These are phyloP conservation scores for Ceratocystis huliohia DNA, from an alignment of 2,329 filamentous ascomycete genomes.

Conservation along the genomic window DNA sequence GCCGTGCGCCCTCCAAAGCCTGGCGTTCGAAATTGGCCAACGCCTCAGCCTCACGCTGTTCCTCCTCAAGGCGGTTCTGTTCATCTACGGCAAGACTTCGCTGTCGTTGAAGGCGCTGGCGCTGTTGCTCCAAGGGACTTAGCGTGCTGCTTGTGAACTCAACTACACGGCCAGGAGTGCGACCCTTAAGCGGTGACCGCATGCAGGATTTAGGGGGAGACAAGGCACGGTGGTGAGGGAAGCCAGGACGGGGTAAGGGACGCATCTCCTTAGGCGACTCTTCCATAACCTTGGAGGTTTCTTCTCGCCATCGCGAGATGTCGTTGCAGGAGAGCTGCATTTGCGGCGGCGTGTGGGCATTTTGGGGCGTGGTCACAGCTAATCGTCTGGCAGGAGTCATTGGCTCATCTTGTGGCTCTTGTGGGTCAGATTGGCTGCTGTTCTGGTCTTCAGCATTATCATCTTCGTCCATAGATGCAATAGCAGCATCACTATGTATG, in stretches of 20 bases:
- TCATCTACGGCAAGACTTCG: constrained; percentile 5
- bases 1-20: constrained; percentile 21
- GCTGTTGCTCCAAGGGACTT: constrained; percentile 34
- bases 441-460: not conserved
- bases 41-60: constrained; percentile 11
- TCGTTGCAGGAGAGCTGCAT: constrained; percentile 34
- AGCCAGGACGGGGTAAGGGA: constrained; percentile 29
- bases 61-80: not conserved
- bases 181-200: constrained; percentile 44
- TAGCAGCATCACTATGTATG: constrained; percentile 18
- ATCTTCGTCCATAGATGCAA: constrained; percentile 14
- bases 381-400: not conserved
- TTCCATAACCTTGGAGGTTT: constrained; percentile 27
- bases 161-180: constrained; percentile 45
- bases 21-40: constrained; percentile 15
- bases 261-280: constrained; percentile 22
- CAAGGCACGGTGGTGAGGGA: constrained; percentile 37
- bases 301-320: constrained; percentile 33
- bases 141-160: constrained; percentile 43
- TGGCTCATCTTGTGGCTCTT: not conserved
- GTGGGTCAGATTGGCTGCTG: not conserved
- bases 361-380: not conserved
- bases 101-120: constrained; percentile 16
- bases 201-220: constrained; percentile 46
- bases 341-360: constrained; percentile 28